Evolutionary conservation across 2,329 filamentous ascomycete species (phyloP), one percentile per base, ranked within the genome.

Genomic region (Metarhizium rileyi): DNA sequence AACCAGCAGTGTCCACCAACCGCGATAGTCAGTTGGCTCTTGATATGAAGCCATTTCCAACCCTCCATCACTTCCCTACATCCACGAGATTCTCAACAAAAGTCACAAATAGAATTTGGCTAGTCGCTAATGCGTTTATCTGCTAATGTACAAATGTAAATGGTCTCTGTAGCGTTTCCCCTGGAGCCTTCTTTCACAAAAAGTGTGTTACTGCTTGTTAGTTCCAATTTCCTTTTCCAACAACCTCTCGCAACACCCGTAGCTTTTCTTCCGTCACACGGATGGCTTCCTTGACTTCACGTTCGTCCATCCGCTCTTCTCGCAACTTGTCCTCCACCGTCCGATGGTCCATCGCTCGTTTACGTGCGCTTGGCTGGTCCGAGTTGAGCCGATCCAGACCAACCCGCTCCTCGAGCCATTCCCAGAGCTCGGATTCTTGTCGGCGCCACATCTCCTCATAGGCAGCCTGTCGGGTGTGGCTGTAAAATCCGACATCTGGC

Each of bases 361-460:
- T 76, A 43, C 75, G 71, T 6, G 50, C 49, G 26, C 52, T 56
- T 8, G 52, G 22, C 22, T 57, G 51, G n/a, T 70, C 74, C 22
- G 57, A 53, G 56, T 64, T 68, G 55, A 77, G 68, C 51, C 71
- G 72, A 50, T 89, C 84, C 63, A 93, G 71, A 2, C 88, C 86
- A 2, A 89, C 83, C 18, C 90, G 78, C 59, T 95, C 87, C 65
- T 96, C 90, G 4, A 96, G 71, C 90, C 90, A 96, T 51, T 87
- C 84, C 90, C 90, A 96, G 9, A 96, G 71, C 59, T 93, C 88
- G 56, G 80, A 88, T 63, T 96, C 90, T 65, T 96, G 89, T 38
- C 81, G 75, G 33, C 82, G 77, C 90, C 91, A 98, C 61, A 97
- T 86, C 67, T 95, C 87, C 57, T 97, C 90, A 63, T 96, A 97